Evolutionary conservation across 345 rosid species (phyloP).

Genomic region (Bretschneidera sinensis): DNA sequence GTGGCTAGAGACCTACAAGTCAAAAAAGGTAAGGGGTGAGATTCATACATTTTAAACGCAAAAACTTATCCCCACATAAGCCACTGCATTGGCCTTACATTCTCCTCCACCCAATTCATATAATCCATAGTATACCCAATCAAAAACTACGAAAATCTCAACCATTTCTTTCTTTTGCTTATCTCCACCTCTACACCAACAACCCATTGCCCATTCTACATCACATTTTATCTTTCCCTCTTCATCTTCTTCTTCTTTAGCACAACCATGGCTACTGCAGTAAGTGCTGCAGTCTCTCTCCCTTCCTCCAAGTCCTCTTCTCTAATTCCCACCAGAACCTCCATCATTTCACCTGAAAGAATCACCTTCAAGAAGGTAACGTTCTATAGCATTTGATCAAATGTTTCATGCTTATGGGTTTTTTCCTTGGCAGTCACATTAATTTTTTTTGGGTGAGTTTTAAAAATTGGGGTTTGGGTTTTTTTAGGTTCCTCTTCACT

Average conservation of each 20-base stretch:
- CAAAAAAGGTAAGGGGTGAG: conserved; percentile 11
- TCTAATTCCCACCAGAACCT: conserved; percentile 55
- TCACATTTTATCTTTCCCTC: neutral
- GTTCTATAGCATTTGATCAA: no score
- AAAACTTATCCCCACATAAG: conserved; percentile 46
- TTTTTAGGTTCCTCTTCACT: conserved; percentile 47
- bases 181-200: neutral
- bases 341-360: conserved; percentile 53
- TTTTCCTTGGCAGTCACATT: neutral
- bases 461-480: neutral
- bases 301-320: conserved; percentile 72
- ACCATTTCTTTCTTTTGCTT: conserved; percentile 4
- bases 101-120: conserved; percentile 57
- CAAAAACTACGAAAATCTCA: neutral
- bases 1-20: no score
- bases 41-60: conserved; percentile 32
- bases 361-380: conserved; percentile 67
- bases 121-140: no score
- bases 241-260: conserved; percentile 8
- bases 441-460: neutral
- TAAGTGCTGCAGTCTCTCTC: conserved; percentile 79
- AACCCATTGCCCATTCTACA: no score
- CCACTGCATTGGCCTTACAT: conserved; percentile 40
- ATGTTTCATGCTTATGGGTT: neutral
- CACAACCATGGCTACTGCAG: conserved; percentile 69